Evolutionary conservation across 192 early-diverging fungal species (phyloP).

Genomic region (Mycoemilia scoparia): DNA sequence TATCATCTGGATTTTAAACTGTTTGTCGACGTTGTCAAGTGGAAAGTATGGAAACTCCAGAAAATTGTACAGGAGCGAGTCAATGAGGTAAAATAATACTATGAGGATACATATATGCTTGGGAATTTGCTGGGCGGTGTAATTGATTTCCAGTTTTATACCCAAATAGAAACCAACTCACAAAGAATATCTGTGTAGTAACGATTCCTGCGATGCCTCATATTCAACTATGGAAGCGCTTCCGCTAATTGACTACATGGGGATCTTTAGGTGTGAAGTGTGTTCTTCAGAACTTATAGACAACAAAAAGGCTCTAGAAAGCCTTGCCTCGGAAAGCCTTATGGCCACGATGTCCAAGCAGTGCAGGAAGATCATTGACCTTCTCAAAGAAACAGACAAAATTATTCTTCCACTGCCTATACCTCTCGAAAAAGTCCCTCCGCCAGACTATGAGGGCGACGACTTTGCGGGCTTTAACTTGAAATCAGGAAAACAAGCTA

Average conservation of each 20-base stretch:
- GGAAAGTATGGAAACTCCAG: conserved; percentile 74
- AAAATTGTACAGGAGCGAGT: conserved; percentile 34
- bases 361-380: conserved; percentile 46
- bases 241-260: conserved; percentile 21
- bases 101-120: conserved; percentile 49
- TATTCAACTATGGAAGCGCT: conserved; percentile 44
- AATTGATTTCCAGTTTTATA: too few relatives aligned
- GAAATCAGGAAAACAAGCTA: conserved; percentile 16
- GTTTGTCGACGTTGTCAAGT: conserved; percentile 87
- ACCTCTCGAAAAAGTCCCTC: conserved; percentile 26
- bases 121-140: too few relatives aligned
- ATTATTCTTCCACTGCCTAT: conserved; percentile 41
- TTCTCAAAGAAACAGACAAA: conserved; percentile 52
- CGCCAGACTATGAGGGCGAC: conserved; percentile 15
- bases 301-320: conserved; percentile 42
- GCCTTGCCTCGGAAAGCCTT: conserved; percentile 32
- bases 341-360: conserved; percentile 46
- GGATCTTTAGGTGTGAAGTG: conserved; percentile 39
- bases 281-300: conserved; percentile 37
- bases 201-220: conserved; percentile 35
- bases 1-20: conserved; percentile 85
- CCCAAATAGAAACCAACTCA: too few relatives aligned
- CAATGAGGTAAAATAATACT: conserved; percentile 48
- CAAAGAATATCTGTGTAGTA: too few relatives aligned
- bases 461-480: conserved; percentile 14